phyloP scores from a whole-genome alignment of 345 rosid genomes.

The Hibiscus syriacus region DNA sequence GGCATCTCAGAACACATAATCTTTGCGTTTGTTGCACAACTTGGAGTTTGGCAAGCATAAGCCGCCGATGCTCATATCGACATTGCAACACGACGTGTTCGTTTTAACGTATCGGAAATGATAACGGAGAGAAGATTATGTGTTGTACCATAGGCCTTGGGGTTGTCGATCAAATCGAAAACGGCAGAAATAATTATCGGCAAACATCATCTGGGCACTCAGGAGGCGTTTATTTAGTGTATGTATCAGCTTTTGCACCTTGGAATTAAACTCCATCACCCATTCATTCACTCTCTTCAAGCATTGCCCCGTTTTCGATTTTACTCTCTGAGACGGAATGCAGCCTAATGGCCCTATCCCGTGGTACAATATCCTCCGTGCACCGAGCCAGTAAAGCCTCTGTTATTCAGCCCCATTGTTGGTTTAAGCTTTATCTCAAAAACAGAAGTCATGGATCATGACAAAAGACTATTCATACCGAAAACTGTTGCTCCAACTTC shows the following conservation, averaged over 20 bases:
- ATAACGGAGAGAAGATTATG: background rate
- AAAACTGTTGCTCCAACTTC: constrained; percentile 47
- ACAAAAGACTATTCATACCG: background rate
- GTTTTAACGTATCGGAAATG: constrained; percentile 7
- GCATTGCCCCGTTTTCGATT: constrained; percentile 60
- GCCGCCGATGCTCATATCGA: constrained; percentile 73
- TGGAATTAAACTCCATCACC: constrained; percentile 52
- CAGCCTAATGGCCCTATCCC: constrained; percentile 90
- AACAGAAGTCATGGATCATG: background rate
- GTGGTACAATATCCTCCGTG: constrained; percentile 53
- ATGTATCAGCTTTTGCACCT: constrained; percentile 27
- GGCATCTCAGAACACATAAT: constrained; percentile 92
- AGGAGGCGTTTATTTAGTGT: constrained; percentile 47
- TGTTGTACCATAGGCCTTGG: constrained; percentile 46
- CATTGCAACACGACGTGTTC: constrained; percentile 85
- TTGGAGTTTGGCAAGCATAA: constrained; percentile 81
- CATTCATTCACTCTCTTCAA: constrained; percentile 64
- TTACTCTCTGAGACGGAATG: constrained; percentile 92
- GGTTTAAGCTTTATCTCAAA: background rate
- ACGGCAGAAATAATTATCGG: constrained; percentile 62
- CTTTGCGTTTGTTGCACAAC: constrained; percentile 51
- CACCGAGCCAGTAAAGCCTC: constrained; percentile 67
- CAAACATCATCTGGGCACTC: constrained; percentile 40
- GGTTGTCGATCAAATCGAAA: constrained; percentile 50
- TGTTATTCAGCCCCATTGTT: constrained; percentile 13